Conservation (phyloP, 2,329 filamentous ascomycete species). For the Penicillium brasilianum region DNA sequence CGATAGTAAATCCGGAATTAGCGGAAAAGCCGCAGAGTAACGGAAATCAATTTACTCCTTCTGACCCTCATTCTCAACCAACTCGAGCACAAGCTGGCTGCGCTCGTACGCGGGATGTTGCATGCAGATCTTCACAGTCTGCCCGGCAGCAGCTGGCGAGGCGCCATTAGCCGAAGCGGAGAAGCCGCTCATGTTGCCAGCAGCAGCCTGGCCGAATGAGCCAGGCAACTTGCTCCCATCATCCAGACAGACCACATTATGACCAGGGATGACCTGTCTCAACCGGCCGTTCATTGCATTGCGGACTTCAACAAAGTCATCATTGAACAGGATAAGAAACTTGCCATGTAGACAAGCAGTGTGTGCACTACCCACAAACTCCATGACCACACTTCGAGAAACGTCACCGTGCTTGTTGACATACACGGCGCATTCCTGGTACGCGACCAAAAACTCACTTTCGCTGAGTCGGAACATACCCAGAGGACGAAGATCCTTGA, state of each 20-base stretch:
- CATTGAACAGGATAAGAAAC: constrained; percentile 91
- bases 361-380: constrained; percentile 93
- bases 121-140: constrained; percentile 93
- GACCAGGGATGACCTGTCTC: constrained; percentile 89
- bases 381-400: constrained; percentile 92
- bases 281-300: constrained; percentile 95
- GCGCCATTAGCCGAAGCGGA: constrained; percentile 47
- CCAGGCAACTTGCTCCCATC: constrained; percentile 62
- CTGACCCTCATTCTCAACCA: constrained; percentile 89
- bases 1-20: neutral
- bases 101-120: constrained; percentile 86
- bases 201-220: constrained; percentile 49
- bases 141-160: constrained; percentile 49
- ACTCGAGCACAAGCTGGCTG: constrained; percentile 86
- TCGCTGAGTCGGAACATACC: constrained; percentile 97
- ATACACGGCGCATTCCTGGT: constrained; percentile 95
- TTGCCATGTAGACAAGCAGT: constrained; percentile 87
- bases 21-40: neutral
- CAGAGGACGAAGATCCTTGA: constrained; percentile 81
- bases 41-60: constrained; percentile 49
- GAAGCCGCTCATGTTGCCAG: constrained; percentile 35
- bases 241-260: constrained; percentile 88
- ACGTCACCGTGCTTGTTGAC: constrained; percentile 98
- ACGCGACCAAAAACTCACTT: constrained; percentile 89
- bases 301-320: constrained; percentile 94